Evolutionary conservation across 441 rosid species (phyloP).

Genomic region (Lepidium campestre): DNA sequence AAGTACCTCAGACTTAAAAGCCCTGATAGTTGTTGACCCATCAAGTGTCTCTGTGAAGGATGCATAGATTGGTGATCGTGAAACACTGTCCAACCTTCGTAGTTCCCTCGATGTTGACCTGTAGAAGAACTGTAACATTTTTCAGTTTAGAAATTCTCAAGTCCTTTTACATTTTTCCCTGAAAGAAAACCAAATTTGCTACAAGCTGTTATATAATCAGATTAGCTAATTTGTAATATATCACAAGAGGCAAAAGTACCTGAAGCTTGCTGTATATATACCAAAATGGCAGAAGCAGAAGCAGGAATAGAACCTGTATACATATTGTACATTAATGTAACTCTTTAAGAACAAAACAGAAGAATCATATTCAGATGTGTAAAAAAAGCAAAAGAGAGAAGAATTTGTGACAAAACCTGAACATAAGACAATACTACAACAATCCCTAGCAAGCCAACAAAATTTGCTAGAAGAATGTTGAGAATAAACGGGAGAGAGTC

Average conservation of each 20-base stretch:
- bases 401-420: constrained; percentile 50
- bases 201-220: not conserved
- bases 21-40: constrained; percentile 92
- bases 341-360: not conserved
- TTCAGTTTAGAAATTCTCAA: constrained; percentile 18
- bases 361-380: not conserved
- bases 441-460: constrained; percentile 89
- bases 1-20: constrained; percentile 77
- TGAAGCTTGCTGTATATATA: constrained; percentile 86
- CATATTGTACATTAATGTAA: not conserved
- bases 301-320: constrained; percentile 73
- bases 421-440: constrained; percentile 78
- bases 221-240: not conserved
- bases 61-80: constrained; percentile 91
- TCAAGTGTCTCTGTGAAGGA: constrained; percentile 88
- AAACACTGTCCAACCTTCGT: constrained; percentile 89
- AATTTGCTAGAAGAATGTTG: constrained; percentile 92
- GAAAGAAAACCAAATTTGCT: not conserved
- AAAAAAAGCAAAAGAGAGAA: constrained; percentile 3
- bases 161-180: not conserved
- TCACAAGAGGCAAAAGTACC: constrained; percentile 38
- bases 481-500: constrained; percentile 98
- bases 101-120: constrained; percentile 97
- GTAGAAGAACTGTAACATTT: constrained; percentile 77
- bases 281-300: constrained; percentile 92